Conservation (phyloP, 257 asterid genomes). For the Capsicum pubescens region DNA sequence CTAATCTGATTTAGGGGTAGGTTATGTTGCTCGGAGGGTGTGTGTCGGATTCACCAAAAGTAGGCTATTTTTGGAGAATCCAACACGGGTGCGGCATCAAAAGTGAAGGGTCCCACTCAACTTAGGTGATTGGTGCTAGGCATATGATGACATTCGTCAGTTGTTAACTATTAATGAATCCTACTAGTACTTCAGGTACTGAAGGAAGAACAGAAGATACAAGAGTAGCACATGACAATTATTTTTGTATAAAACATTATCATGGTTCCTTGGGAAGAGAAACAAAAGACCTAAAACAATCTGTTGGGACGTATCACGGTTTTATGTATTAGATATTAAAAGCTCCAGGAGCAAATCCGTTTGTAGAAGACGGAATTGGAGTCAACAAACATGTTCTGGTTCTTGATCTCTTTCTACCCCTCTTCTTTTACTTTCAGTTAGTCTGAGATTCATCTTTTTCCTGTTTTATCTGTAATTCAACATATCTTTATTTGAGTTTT, state of each 20-base stretch:
- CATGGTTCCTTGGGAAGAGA: slow-evolving; percentile 21
- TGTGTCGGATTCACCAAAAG: no score
- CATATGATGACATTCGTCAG: background rate
- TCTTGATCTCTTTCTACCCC: slow-evolving; percentile 5
- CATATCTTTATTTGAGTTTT: background rate
- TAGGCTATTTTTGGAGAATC: no score
- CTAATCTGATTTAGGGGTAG: background rate
- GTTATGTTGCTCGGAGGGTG: no score
- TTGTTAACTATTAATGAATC: slow-evolving; percentile 7
- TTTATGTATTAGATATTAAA: background rate
- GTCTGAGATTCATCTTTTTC: background rate
- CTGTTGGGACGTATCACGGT: background rate
- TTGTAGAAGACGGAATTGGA: background rate
- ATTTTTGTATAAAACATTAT: background rate
- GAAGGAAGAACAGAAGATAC: slow-evolving; percentile 22
- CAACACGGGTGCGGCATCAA: no score
- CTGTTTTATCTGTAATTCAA: slow-evolving; percentile 23
- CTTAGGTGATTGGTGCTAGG: background rate
- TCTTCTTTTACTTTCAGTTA: background rate
- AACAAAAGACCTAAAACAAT: background rate
- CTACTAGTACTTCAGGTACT: background rate
- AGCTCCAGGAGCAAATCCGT: background rate
- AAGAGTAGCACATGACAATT: background rate
- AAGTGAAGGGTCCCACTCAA: no score
- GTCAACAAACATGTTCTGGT: background rate